Percentiles rank a stretch among this genome's conserved stretches.
phyloP scores from a whole-genome alignment of 495 filamentous ascomycete genomes.

The Xylaria cubensis region DNA sequence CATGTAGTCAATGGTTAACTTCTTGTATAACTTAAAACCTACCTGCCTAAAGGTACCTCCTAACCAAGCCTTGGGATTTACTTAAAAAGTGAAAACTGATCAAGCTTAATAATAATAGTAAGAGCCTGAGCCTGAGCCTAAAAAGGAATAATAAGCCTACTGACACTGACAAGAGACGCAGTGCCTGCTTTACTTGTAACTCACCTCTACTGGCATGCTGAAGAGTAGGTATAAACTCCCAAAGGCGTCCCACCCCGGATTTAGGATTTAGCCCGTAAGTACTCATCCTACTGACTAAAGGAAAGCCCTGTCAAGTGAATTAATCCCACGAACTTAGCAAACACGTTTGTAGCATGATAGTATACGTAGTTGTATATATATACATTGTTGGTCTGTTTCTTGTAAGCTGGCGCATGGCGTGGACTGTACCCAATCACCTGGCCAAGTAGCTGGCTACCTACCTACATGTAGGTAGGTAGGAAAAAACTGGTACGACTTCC shows the following conservation, averaged over 20 bases:
- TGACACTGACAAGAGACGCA: not conserved
- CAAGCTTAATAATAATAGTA: not conserved
- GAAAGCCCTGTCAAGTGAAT: not conserved
- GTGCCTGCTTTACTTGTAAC: not conserved
- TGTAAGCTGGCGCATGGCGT: not conserved
- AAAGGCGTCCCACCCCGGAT: not conserved
- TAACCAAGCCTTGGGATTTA: not conserved
- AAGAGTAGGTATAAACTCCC: not conserved
- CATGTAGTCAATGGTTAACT: not conserved
- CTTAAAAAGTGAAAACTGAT: not conserved
- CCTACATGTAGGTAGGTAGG: not conserved
- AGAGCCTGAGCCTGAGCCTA: not conserved
- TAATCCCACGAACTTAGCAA: not conserved
- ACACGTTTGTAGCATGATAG: not conserved
- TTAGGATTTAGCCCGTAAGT: not conserved
- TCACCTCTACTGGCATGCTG: not conserved
- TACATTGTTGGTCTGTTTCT: not conserved
- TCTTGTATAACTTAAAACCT: not conserved
- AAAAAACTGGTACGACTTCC: not conserved
- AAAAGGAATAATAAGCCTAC: not conserved
- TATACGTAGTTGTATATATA: slow-evolving; percentile 41
- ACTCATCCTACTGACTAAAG: not conserved
- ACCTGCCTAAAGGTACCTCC: too few species aligned
- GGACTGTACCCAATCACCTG: not conserved
- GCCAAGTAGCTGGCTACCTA: not conserved